Evolutionary conservation across 169 alveolate genomes (phyloP), one percentile per base, ranked within the genome.

Genomic region (Amoebophrya sp.): DNA sequence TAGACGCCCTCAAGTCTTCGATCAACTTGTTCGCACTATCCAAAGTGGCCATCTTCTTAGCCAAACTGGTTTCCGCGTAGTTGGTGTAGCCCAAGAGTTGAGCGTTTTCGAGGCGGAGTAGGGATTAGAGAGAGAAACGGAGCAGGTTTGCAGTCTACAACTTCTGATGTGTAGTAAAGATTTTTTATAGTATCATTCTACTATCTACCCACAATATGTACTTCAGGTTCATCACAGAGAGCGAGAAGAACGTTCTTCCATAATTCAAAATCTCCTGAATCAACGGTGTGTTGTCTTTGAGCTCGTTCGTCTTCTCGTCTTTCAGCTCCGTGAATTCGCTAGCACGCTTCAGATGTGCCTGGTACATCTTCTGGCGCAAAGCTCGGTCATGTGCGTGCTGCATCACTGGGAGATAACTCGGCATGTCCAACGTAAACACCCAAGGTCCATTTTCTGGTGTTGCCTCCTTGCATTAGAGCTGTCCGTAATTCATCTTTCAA

Each of bases 401-500:
- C 89, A 77, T 77, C 38, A 77, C 40, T 26, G 41, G 41, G 18
- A n/a, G 26, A n/a, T 77, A 77, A 24, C 33, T 34, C 12, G 89
- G 89, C 12, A 77, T 77, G 89, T 77, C 89, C 89, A 77, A 24
- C n/a, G 89, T 77, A 24, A 77, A 24, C 39, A 77, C 14, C 89
- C 89, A 77, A 0, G 89, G 89, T 0, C 89, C 89, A 24, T 77
- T 24, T 33, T 77, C 89, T 0, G 89, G 41, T 18, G 89, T 77
- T 1, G 89, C 89, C 2, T 65, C 65, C 65, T 47, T 47, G 65
- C 65, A n/a, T n/a, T n/a, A n/a, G n/a, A n/a, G n/a, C n/a, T n/a
- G n/a, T n/a, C n/a, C n/a, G n/a, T n/a, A n/a, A n/a, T n/a, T n/a
- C n/a, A n/a, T n/a, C n/a, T n/a, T n/a, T n/a, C n/a, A n/a, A n/a